These are phyloP conservation scores for Dothideomycetes sp. DNA, from an alignment of 2,329 filamentous ascomycete species.

Conservation along the genomic window DNA sequence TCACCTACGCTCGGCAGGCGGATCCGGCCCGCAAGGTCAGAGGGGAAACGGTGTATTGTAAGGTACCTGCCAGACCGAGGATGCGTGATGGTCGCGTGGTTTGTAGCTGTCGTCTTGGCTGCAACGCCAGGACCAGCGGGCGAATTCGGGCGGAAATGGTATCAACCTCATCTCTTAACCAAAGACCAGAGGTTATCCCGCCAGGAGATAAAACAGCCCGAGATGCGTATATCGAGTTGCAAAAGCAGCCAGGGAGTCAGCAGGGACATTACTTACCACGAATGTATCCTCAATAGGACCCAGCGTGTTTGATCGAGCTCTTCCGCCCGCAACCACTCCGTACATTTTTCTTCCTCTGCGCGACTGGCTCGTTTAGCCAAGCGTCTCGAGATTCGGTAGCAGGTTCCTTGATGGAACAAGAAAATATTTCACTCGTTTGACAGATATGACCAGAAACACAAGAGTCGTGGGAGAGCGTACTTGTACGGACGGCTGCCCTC, in stretches of 20 bases:
- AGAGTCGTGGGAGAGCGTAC: too few relatives aligned
- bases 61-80: neutral
- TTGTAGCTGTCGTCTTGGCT: neutral
- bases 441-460: too few relatives aligned
- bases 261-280: constrained; percentile 5
- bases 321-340: constrained; percentile 3
- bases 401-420: too few relatives aligned
- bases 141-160: neutral
- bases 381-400: too few relatives aligned
- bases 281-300: constrained; percentile 2
- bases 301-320: constrained; percentile 9
- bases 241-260: neutral
- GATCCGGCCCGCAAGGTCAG: neutral
- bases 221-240: constrained; percentile 2
- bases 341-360: too few relatives aligned
- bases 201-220: neutral
- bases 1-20: neutral
- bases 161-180: neutral
- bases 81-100: neutral
- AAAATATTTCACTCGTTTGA: too few relatives aligned
- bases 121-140: neutral
- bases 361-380: too few relatives aligned
- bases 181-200: neutral
- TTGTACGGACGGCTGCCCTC: too few relatives aligned
- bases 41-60: too few relatives aligned